These are phyloP conservation scores for Blastomyces parvus DNA, from an alignment of 2,329 filamentous ascomycete genomes.

Conservation along the genomic window DNA sequence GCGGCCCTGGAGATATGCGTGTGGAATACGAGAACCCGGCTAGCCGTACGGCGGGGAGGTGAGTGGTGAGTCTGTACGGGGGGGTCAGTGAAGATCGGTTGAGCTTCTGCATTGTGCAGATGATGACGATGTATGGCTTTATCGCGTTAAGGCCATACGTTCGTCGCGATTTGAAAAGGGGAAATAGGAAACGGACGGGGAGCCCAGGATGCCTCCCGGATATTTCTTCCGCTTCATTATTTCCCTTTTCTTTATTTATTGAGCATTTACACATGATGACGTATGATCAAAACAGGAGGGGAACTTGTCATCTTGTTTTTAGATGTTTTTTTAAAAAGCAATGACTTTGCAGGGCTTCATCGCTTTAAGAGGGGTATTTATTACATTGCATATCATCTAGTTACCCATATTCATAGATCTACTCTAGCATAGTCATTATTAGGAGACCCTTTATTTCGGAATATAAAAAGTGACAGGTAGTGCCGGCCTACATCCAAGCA, in stretches of 20 bases:
- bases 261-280: not conserved
- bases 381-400: not conserved
- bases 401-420: not conserved
- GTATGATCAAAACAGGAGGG: not conserved
- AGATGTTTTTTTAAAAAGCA: not conserved
- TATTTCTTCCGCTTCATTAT: not conserved
- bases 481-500: too few species aligned
- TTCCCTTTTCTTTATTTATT: not conserved
- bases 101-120: not conserved
- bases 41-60: not conserved
- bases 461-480: too few species aligned
- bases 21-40: not conserved
- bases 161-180: not conserved
- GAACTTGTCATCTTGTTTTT: not conserved
- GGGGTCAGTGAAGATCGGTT: not conserved
- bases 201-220: not conserved
- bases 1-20: not conserved
- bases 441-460: not conserved
- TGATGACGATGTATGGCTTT: not conserved
- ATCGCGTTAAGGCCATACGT: too few species aligned
- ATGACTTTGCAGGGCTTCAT: not conserved
- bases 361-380: not conserved
- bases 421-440: not conserved
- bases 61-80: not conserved
- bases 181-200: too few species aligned